Conservation (phyloP, 208 protist species). For the Crithidia thermophila region DNA sequence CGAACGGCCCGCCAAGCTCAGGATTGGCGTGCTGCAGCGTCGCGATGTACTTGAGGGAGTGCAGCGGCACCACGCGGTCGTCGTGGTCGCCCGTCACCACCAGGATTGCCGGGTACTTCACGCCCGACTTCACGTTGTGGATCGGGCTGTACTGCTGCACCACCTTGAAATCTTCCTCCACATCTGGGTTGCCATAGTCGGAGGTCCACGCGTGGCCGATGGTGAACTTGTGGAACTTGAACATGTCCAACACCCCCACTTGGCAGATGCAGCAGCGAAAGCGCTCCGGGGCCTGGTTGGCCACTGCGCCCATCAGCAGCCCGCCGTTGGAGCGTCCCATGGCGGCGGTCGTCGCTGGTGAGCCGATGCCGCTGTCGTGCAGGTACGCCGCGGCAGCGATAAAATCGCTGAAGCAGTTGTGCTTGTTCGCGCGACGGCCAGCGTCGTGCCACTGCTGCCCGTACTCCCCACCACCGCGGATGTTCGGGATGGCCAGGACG, state of each 20-base stretch:
- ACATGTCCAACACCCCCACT: conserved; percentile 96
- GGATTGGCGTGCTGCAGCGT: conserved; percentile 92
- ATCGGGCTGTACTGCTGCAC: conserved; percentile 94
- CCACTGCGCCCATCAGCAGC: conserved; percentile 89
- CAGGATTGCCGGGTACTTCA: conserved; percentile 90
- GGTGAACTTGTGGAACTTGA: conserved; percentile 96
- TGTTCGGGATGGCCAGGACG: conserved; percentile 92
- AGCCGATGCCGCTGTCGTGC: conserved; percentile 73
- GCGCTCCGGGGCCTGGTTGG: conserved; percentile 90
- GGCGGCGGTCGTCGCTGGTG: conserved; percentile 80
- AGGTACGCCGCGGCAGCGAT: conserved; percentile 77
- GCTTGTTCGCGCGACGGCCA: conserved; percentile 74
- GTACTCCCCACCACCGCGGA: conserved; percentile 96
- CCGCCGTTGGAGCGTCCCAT: conserved; percentile 96
- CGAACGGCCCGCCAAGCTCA: conserved; percentile 65
- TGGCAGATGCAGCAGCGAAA: conserved; percentile 83
- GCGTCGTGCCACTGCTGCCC: conserved; percentile 94
- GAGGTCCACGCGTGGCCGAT: conserved; percentile 94
- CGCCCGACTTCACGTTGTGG: conserved; percentile 86
- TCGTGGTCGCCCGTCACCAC: conserved; percentile 95
- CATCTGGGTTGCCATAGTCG: conserved; percentile 94
- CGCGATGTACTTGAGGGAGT: conserved; percentile 95
- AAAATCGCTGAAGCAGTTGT: conserved; percentile 93
- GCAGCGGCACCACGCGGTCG: conserved; percentile 94
- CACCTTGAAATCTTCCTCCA: conserved; percentile 91